Percentiles rank a stretch among this genome's conserved stretches.
phyloP scores from a whole-genome alignment of 371 early-diverging fungal species.

The Circinella minor region DNA sequence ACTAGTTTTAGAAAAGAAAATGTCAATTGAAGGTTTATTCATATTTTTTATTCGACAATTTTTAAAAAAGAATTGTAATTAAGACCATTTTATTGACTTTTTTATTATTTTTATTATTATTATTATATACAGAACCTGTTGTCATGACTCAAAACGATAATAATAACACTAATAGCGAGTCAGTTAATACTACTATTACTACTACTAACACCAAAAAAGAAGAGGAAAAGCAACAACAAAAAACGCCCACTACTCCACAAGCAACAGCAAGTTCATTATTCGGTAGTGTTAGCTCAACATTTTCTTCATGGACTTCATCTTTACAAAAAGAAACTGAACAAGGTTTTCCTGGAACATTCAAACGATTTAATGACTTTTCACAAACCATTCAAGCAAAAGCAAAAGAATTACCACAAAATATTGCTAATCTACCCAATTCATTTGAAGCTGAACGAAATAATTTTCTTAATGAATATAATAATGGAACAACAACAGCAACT shows the following conservation, averaged over 20 bases:
- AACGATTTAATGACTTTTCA: conserved; percentile 35
- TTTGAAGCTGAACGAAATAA: conserved; percentile 43
- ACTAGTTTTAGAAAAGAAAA: too few relatives aligned
- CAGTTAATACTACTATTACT: background rate
- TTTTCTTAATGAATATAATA: conserved; percentile 36
- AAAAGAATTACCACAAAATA: conserved; percentile 38
- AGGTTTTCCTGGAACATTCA: conserved; percentile 32
- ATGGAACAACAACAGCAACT: background rate
- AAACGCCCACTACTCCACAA: background rate
- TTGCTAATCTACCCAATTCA: conserved; percentile 35
- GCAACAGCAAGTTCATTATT: conserved; percentile 3
- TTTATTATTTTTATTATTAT: too few relatives aligned
- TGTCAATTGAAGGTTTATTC: too few relatives aligned
- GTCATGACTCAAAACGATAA: too few relatives aligned
- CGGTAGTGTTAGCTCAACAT: conserved; percentile 11
- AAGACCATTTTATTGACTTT: too few relatives aligned
- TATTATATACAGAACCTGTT: too few relatives aligned
- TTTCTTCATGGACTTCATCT: conserved; percentile 15
- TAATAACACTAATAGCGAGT: too few relatives aligned
- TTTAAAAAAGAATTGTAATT: too few relatives aligned
- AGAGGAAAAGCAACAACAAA: background rate
- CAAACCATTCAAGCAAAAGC: conserved; percentile 40
- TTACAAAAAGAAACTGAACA: conserved; percentile 22
- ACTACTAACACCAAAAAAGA: background rate
- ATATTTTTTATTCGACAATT: too few relatives aligned